Percentiles rank a stretch among this genome's conserved stretches.
These are phyloP conservation scores for Speleostelium caveatum DNA, from an alignment of 78 protist species.

Conservation along the genomic window DNA sequence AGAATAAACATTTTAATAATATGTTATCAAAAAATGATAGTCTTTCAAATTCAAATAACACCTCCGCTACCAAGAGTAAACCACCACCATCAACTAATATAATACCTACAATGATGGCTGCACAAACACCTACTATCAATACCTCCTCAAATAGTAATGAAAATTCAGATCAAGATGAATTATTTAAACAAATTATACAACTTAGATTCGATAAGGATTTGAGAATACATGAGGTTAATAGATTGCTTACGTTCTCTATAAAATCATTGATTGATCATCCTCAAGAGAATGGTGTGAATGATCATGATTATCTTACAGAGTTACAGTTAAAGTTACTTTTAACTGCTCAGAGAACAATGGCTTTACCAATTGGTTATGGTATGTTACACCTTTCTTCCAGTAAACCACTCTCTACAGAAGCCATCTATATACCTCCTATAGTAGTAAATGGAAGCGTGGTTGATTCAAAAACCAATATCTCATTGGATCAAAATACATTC, in stretches of 20 bases:
- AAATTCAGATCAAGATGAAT: slow-evolving; percentile 27
- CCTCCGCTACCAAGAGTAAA: neutral
- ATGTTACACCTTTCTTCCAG: slow-evolving; percentile 59
- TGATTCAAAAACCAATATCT: slow-evolving; percentile 6
- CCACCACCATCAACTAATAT: neutral
- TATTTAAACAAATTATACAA: slow-evolving; percentile 11
- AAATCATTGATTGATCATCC: slow-evolving; percentile 14
- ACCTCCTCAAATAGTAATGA: neutral
- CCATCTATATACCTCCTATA: slow-evolving; percentile 70
- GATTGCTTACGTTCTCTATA: slow-evolving; percentile 19
- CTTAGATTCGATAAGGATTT: slow-evolving; percentile 26
- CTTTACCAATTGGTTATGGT: slow-evolving; percentile 76
- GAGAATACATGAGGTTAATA: slow-evolving; percentile 20
- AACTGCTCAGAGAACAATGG: slow-evolving; percentile 48
- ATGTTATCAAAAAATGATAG: neutral
- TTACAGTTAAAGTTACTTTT: slow-evolving; percentile 19
- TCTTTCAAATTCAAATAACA: neutral
- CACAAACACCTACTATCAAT: neutral
- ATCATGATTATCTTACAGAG: slow-evolving; percentile 51
- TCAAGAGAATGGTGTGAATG: slow-evolving; percentile 67
- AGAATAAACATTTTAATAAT: neutral
- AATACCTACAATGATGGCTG: no score
- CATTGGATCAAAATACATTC: neutral
- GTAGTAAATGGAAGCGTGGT: slow-evolving; percentile 36
- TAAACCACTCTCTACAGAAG: slow-evolving; percentile 71